Evolutionary conservation across 345 rosid species (phyloP).

Genomic region (Brassica carinata): DNA sequence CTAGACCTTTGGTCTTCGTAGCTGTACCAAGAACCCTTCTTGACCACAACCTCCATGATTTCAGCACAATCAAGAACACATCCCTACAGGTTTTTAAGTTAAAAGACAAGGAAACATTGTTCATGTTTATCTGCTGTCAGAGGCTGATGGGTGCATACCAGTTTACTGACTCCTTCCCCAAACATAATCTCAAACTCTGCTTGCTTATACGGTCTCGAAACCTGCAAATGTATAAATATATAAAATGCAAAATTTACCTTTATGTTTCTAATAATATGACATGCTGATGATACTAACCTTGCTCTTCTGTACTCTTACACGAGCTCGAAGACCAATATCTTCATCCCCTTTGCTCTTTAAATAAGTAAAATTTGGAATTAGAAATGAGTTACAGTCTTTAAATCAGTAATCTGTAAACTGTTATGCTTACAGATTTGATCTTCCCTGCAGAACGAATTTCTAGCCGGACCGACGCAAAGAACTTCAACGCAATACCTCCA

Average conservation of each 20-base stretch:
- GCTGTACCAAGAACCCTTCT: constrained; percentile 98
- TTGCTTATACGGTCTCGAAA: constrained; percentile 93
- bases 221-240: constrained; percentile 43
- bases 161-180: constrained; percentile 94
- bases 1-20: constrained; percentile 81
- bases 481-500: constrained; percentile 94
- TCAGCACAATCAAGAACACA: constrained; percentile 93
- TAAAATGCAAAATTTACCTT: not conserved
- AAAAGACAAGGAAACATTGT: not conserved
- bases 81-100: constrained; percentile 58
- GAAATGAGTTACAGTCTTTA: constrained; percentile 4
- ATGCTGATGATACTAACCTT: constrained; percentile 56
- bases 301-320: constrained; percentile 95
- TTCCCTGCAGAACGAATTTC: constrained; percentile 94
- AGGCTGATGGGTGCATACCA: constrained; percentile 56
- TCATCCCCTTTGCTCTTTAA: constrained; percentile 86
- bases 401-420: not conserved
- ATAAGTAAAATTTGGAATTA: not conserved
- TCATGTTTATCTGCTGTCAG: constrained; percentile 1
- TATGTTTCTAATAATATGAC: not conserved
- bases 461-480: constrained; percentile 91
- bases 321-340: constrained; percentile 87
- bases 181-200: constrained; percentile 96
- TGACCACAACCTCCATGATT: constrained; percentile 72
- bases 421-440: constrained; percentile 85